Base-by-base conservation (phyloP, 2,329 filamentous ascomycete species). In the Microcyclospora tardicrescens region DNA sequence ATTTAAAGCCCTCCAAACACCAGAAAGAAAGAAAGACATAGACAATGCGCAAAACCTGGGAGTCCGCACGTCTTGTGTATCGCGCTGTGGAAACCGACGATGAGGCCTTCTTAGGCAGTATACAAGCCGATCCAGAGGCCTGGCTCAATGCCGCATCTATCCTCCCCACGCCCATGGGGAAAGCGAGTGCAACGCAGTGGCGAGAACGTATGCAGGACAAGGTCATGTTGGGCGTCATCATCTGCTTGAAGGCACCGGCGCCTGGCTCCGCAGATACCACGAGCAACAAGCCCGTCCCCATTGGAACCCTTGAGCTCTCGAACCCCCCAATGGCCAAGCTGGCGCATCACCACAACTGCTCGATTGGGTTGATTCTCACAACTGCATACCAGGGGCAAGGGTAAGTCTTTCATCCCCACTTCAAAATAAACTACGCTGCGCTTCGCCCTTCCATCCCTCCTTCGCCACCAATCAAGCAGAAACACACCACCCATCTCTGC, bases 301-400 rank as follows among this genome's bases (percentile, higher is more conserved):
- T 64, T 15, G 61, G 62, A 9, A 49, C 53, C 16, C 40, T 65
- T 14, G 48, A 41, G 19, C 51, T 64, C 3, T 10, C 14, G 5
- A 47, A 48, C 31, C 40, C 43, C 15, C 39, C 42, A 9, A 54
- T 52, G 10, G 28, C 34, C 6, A 29, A 35, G 13, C 16, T 34
- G 13, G 16, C 24, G 4, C 66, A 67, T 41, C 66, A 72, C 43
- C 60, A 67, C 11, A 54, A 53, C 43, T 59, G 60, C n/a, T 56
- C 62, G 31, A 53, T 70, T 8, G 61, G 57, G 0, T 53, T 69
- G n/a, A 47, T 52, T 0, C 54, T 70, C 5, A 44, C 59, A 2
- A 46, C 52, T 0, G 6, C 40, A 0, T 59, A 61, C 37, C 62
- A 67, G 38, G 53, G 56, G 0, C 45, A 57, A 14, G 66, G 68